Evolutionary conservation across 2,329 filamentous ascomycete genomes (phyloP), one percentile per base, ranked within the genome.

Genomic region (Chaetomium sp.): DNA sequence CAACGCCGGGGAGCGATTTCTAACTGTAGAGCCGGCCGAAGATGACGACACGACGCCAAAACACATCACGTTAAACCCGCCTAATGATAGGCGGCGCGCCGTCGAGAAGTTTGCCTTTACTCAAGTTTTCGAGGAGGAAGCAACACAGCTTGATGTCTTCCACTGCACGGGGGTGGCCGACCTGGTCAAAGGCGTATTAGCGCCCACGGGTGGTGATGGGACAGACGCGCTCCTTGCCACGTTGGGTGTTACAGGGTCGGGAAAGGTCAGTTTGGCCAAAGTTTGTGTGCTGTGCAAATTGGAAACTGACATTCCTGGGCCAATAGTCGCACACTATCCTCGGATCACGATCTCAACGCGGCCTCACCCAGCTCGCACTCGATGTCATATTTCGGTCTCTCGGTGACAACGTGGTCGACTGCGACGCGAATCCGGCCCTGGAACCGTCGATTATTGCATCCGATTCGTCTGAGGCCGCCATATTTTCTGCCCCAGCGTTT

Each of bases 61-160:
- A 1, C 85, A 90, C 67, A 87, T 91, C 61, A 89, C 85, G 0
- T 71, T 91, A 12, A 88, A 89, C 63, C 91, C 91, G 0, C 88
- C 90, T 2, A 88, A 85, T 60, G 92, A 96, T 59, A 82, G 92
- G 55, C 89, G 92, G 63, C 84, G 91, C 46, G 91, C 91, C 1
- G 84, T 96, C 38, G 94, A 99, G 71, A 90, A 88, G 68, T 99
- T 97, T 69, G 89, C 86, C 1, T 99, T 99, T 68, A 99, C 94
- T 0, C 84, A 84, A 59, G 91, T 99, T 1, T 96, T 97, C 64
- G 88, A 95, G 64, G 91, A 97, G 67, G 79, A 87, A 65, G 85
- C 90, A 1, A 82, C 81, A 6, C 94, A 99, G 68, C 76, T 94
- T 34, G 90, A 96, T 66, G 74, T 99, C 8, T 96, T 99, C 68